Evolutionary conservation across 2,329 filamentous ascomycete genomes (phyloP).

Genomic region (Periconia macrospinosa): DNA sequence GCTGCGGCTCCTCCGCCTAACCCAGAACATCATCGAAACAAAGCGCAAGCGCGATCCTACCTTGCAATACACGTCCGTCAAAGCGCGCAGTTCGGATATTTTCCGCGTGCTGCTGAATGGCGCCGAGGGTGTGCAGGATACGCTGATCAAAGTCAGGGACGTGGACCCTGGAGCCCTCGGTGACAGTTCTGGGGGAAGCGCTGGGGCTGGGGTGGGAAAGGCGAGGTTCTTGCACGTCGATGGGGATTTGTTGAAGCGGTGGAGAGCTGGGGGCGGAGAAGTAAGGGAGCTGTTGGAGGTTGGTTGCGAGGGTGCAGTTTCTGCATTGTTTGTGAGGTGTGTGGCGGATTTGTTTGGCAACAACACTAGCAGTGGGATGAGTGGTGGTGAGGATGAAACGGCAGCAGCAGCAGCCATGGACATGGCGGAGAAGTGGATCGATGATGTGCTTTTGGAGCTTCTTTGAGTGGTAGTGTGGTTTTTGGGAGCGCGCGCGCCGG

Average conservation of each 20-base stretch:
- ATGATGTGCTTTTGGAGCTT: conserved; percentile 25
- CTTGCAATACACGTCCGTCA: conserved; percentile 13
- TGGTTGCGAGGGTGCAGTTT: conserved; percentile 22
- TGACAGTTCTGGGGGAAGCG: conserved; percentile 8
- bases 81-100: conserved; percentile 19
- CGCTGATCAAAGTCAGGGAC: conserved; percentile 20
- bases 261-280: conserved; percentile 21
- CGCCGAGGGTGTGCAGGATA: conserved; percentile 20
- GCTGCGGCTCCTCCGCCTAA: conserved; percentile 70
- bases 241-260: conserved; percentile 44
- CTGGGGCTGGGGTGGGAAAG: background rate
- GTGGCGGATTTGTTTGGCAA: background rate
- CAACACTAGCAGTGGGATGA: too few relatives aligned
- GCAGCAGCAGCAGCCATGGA: conserved; percentile 15
- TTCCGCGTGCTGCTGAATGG: conserved; percentile 25
- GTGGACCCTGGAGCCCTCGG: conserved; percentile 28
- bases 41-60: conserved; percentile 17
- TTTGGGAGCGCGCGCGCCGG: too few relatives aligned
- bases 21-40: conserved; percentile 64
- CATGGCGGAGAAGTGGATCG: conserved; percentile 22
- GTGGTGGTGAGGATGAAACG: conserved; percentile 11
- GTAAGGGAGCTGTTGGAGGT: conserved; percentile 14
- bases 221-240: conserved; percentile 43
- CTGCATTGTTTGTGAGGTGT: conserved; percentile 15
- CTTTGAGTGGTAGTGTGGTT: conserved; percentile 13